phyloP scores from a whole-genome alignment of 108 stramenopile genomes.

The Nitzschia palea region DNA sequence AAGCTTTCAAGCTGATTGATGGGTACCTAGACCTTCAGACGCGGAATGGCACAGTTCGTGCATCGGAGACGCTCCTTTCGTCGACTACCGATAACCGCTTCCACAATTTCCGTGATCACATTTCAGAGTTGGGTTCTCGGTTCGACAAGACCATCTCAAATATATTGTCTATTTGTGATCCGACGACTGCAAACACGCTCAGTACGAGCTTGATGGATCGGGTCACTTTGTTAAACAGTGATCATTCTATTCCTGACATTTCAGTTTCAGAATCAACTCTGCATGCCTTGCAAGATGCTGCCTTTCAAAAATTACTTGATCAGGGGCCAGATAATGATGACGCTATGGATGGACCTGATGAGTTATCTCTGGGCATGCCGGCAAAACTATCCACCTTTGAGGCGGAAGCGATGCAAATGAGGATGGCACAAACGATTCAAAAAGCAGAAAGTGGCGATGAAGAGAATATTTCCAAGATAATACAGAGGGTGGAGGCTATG shows the following conservation, averaged over 20 bases:
- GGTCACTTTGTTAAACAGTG: too few relatives aligned
- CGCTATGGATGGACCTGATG: not conserved
- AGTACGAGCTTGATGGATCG: too few relatives aligned
- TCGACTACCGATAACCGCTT: not conserved
- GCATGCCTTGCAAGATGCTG: not conserved
- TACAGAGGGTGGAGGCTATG: not conserved
- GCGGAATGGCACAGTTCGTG: not conserved
- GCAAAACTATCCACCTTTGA: conserved; percentile 23
- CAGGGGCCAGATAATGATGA: not conserved
- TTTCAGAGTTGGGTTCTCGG: not conserved
- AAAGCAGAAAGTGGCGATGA: not conserved
- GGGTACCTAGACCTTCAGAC: conserved; percentile 4
- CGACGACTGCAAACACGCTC: not conserved
- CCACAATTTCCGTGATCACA: not conserved
- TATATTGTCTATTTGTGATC: not conserved
- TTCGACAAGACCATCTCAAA: conserved; percentile 8
- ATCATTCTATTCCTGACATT: too few relatives aligned
- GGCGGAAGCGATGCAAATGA: conserved; percentile 10
- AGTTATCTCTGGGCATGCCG: not conserved
- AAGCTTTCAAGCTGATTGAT: conserved; percentile 9
- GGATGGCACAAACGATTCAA: conserved; percentile 14
- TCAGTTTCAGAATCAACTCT: not conserved
- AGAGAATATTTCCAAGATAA: not conserved
- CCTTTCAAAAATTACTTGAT: not conserved
- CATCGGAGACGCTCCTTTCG: conserved; percentile 7